A percentile compares a stretch with the other conserved stretches of the same genome.
Evolutionary conservation across 1,284 basidiomycete species (phyloP).

Genomic region (Gomphus bonarii): DNA sequence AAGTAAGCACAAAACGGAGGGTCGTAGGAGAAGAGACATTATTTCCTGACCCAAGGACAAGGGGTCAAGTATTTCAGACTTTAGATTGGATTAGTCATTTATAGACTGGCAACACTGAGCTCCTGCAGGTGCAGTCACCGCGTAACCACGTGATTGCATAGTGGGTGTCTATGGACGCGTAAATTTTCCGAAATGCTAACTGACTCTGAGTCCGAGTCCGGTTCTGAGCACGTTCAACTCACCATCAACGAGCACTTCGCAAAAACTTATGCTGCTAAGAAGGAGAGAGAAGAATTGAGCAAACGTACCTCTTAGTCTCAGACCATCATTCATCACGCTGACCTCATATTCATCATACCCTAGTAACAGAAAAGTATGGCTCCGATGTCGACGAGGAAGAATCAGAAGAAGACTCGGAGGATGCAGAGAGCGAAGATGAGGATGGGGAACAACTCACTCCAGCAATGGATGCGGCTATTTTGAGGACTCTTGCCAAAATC

Average conservation of each 20-base stretch:
- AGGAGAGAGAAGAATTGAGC: slow-evolving; percentile 74
- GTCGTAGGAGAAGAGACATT: too few relatives aligned
- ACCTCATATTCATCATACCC: neutral
- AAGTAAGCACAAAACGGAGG: too few relatives aligned
- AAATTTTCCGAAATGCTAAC: neutral
- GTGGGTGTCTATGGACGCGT: neutral
- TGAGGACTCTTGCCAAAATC: slow-evolving; percentile 85
- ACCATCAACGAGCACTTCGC: slow-evolving; percentile 78
- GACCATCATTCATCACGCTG: slow-evolving; percentile 1
- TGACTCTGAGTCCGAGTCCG: slow-evolving; percentile 2
- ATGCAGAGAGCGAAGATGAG: slow-evolving; percentile 84
- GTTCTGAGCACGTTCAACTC: slow-evolving; percentile 27
- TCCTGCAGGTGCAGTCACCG: neutral
- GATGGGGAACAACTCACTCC: slow-evolving; percentile 94
- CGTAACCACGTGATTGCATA: too few relatives aligned
- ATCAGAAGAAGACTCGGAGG: slow-evolving; percentile 55
- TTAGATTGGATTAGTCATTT: too few relatives aligned
- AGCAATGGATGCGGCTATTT: slow-evolving; percentile 88
- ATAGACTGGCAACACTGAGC: neutral
- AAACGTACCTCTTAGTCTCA: slow-evolving; percentile 42
- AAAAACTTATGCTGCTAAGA: slow-evolving; percentile 71
- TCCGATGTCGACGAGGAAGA: slow-evolving; percentile 45
- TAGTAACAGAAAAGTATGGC: slow-evolving; percentile 84
- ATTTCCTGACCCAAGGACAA: too few relatives aligned
- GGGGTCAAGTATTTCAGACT: too few relatives aligned